Evolutionary conservation across 495 filamentous ascomycete species (phyloP).

Genomic region (Penicillium turbatum): DNA sequence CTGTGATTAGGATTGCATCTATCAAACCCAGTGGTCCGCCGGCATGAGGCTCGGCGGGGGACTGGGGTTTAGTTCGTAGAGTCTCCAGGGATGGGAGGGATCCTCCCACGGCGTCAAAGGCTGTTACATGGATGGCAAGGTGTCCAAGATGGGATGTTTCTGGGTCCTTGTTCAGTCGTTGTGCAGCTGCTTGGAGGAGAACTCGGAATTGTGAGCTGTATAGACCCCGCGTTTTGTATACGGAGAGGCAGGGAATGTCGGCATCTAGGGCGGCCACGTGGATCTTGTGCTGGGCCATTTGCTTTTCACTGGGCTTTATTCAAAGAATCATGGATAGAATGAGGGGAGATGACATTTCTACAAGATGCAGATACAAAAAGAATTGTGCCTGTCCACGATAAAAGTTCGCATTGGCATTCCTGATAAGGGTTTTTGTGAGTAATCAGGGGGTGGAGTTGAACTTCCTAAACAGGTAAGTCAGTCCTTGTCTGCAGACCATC

Average conservation of each 20-base stretch:
- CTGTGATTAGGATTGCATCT: slow-evolving; percentile 41
- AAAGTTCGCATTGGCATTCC: neutral
- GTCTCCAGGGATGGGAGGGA: slow-evolving; percentile 26
- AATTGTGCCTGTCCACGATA: too few relatives aligned
- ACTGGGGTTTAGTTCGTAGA: slow-evolving; percentile 19
- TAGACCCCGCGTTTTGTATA: slow-evolving; percentile 34
- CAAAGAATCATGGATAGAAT: too few relatives aligned
- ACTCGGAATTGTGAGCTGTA: slow-evolving; percentile 38
- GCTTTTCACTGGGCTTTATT: too few relatives aligned
- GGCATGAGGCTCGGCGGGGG: slow-evolving; percentile 9
- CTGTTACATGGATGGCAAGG: slow-evolving; percentile 30
- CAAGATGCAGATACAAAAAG: neutral
- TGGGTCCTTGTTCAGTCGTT: slow-evolving; percentile 22
- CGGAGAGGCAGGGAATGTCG: slow-evolving; percentile 35
- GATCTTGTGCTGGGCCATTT: slow-evolving; percentile 21
- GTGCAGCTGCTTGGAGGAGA: slow-evolving; percentile 32
- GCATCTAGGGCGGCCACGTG: slow-evolving; percentile 43
- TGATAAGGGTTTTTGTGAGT: slow-evolving; percentile 3
- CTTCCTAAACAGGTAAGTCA: neutral
- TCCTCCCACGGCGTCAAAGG: slow-evolving; percentile 38
- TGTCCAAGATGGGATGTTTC: slow-evolving; percentile 12
- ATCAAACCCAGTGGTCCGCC: slow-evolving; percentile 21
- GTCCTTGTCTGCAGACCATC: neutral
- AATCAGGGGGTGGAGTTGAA: neutral
- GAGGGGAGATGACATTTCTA: too few relatives aligned